These are phyloP conservation scores for Solanum virginianum DNA, from an alignment of 257 asterid species.

Conservation along the genomic window DNA sequence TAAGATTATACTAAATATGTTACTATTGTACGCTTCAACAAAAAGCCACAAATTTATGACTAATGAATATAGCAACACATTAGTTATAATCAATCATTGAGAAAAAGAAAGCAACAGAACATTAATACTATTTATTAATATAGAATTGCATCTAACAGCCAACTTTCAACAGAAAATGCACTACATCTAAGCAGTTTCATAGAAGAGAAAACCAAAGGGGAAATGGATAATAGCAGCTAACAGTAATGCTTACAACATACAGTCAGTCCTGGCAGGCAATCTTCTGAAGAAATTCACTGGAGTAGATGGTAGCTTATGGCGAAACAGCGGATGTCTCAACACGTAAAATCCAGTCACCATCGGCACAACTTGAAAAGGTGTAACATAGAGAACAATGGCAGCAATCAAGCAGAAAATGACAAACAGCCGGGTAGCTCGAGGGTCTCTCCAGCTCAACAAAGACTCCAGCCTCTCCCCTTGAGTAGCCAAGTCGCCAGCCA, in stretches of 20 bases:
- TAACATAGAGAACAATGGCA: conserved; percentile 4
- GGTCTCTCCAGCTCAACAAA: conserved; percentile 11
- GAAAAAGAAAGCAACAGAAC: background rate
- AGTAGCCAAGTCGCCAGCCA: conserved; percentile 8
- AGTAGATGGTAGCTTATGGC: conserved; percentile 2
- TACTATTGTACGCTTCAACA: background rate
- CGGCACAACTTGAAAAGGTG: background rate
- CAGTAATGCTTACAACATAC: background rate
- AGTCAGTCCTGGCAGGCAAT: conserved; percentile 3
- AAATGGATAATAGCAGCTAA: too few species aligned
- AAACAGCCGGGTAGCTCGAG: conserved; percentile 6
- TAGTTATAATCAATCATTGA: background rate
- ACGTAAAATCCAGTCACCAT: background rate
- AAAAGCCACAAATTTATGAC: background rate
- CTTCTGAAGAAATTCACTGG: conserved; percentile 7
- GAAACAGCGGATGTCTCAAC: conserved; percentile 6
- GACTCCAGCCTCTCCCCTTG: conserved; percentile 8
- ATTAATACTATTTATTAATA: background rate
- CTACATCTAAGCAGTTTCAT: background rate
- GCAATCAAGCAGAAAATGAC: conserved; percentile 1
- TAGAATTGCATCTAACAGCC: background rate
- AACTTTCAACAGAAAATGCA: background rate
- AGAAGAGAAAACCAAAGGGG: background rate
- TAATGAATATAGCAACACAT: background rate
- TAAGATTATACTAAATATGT: background rate